These are phyloP conservation scores for Fusarium chuoi DNA, from an alignment of 2,329 filamentous ascomycete genomes.

Conservation along the genomic window DNA sequence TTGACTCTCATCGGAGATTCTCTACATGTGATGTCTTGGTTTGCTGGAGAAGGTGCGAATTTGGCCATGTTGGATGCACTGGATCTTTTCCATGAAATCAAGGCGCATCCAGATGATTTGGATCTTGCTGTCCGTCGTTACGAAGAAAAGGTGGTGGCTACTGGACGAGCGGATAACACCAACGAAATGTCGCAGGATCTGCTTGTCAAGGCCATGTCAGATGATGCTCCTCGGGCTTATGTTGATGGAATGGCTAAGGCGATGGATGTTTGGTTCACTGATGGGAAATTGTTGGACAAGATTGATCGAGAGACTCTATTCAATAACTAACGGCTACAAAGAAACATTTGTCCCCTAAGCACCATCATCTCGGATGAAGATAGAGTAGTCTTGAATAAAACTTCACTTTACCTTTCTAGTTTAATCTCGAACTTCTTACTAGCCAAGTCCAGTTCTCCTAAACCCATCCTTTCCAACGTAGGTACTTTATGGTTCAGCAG, in stretches of 20 bases:
- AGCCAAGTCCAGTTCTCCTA: neutral
- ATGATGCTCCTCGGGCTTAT: neutral
- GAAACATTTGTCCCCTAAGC: fast-evolving
- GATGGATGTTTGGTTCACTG: neutral
- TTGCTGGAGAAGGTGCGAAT: neutral
- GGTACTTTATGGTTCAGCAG: neutral
- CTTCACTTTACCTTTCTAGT: neutral
- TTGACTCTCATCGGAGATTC: neutral
- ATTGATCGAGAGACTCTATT: neutral
- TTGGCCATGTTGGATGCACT: neutral
- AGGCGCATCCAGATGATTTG: fast-evolving
- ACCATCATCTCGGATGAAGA: fast-evolving
- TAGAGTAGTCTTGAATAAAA: fast-evolving
- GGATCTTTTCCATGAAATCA: neutral
- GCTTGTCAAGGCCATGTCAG: neutral
- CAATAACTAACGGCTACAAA: too few relatives aligned
- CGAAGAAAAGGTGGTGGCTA: neutral
- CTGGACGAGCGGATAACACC: neutral
- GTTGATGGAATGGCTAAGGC: neutral
- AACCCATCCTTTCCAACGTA: neutral
- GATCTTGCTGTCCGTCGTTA: neutral
- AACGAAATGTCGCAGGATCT: neutral
- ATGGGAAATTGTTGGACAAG: neutral
- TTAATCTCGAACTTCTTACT: neutral
- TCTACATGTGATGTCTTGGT: neutral